A percentile compares a stretch with the other conserved stretches of the same genome.
phyloP scores from a whole-genome alignment of 2,329 filamentous ascomycete genomes.

The Ophioceras dolichostomum region DNA sequence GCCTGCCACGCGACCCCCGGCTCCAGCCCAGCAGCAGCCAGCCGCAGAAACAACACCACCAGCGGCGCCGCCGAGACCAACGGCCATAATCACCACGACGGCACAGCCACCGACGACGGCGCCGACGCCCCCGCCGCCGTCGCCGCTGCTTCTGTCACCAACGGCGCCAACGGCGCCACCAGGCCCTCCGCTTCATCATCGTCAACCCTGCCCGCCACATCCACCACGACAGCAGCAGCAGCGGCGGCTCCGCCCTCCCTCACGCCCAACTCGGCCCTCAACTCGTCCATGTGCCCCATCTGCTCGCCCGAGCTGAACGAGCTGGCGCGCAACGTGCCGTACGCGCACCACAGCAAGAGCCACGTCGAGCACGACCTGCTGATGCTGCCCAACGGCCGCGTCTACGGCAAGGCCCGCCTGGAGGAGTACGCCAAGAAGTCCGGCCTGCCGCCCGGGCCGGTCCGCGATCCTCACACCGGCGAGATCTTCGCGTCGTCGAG shows the following conservation, averaged over 20 bases:
- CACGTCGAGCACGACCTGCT: constrained; percentile 81
- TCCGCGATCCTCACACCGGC: constrained; percentile 71
- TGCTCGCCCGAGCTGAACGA: constrained; percentile 93
- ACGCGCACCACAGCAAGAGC: constrained; percentile 90
- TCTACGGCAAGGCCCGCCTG: constrained; percentile 68
- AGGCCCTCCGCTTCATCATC: too few species aligned
- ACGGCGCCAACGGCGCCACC: constrained; percentile 6
- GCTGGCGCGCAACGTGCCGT: constrained; percentile 77
- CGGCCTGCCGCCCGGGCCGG: constrained; percentile 49
- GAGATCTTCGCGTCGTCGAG: constrained; percentile 49
- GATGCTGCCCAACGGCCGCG: constrained; percentile 74
- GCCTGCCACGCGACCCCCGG: constrained; percentile 68
- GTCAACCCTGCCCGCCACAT: constrained; percentile 3
- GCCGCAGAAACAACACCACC: too few species aligned
- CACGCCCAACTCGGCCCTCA: not conserved
- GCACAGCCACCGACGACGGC: constrained; percentile 6
- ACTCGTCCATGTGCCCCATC: constrained; percentile 73
- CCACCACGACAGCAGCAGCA: constrained; percentile 14
- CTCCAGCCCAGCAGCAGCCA: too few species aligned
- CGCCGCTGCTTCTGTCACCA: not conserved
- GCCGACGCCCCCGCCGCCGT: constrained; percentile 6
- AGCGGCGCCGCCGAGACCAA: not conserved
- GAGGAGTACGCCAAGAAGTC: constrained; percentile 69
- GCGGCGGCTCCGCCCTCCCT: constrained; percentile 9
- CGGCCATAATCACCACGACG: not conserved